These are phyloP conservation scores for Penicillium sp. DNA, from an alignment of 2,329 filamentous ascomycete genomes.

Conservation along the genomic window DNA sequence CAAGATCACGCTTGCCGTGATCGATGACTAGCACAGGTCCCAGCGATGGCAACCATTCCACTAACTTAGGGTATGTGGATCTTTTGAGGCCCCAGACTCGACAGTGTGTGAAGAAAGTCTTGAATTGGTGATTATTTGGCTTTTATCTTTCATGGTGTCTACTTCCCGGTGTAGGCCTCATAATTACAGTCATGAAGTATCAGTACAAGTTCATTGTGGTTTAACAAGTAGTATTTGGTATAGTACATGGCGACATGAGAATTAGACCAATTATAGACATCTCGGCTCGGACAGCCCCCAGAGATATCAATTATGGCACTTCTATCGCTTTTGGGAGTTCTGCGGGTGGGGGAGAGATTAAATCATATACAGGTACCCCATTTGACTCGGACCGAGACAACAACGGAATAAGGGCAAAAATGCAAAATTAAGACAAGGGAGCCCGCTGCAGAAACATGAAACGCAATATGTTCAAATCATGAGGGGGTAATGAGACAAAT, in stretches of 20 bases:
- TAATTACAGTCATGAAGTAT: not conserved
- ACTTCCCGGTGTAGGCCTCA: not conserved
- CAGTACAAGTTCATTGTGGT: not conserved
- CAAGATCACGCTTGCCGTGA: constrained; percentile 13
- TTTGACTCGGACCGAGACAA: not conserved
- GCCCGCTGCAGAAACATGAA: constrained; percentile 5
- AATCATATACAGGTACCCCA: constrained; percentile 13
- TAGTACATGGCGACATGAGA: constrained; percentile 8
- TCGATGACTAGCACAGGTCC: not conserved
- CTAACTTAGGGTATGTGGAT: not conserved
- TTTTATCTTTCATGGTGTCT: not conserved
- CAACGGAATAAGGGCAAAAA: not conserved
- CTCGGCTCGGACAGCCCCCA: not conserved
- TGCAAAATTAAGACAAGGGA: constrained; percentile 2
- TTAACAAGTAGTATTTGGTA: not conserved
- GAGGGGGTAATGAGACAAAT: constrained; percentile 8
- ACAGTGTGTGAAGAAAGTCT: not conserved
- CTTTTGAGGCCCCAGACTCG: not conserved
- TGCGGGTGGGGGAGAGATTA: constrained; percentile 11
- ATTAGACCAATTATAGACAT: not conserved
- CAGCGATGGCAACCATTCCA: not conserved
- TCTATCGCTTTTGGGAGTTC: constrained; percentile 1
- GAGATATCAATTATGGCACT: not conserved
- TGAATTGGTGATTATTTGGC: not conserved
- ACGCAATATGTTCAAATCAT: constrained; percentile 15